A percentile compares a stretch with the other conserved stretches of the same genome.
phyloP scores from a whole-genome alignment of 306 rosid species.

The Prunus armeniaca region DNA sequence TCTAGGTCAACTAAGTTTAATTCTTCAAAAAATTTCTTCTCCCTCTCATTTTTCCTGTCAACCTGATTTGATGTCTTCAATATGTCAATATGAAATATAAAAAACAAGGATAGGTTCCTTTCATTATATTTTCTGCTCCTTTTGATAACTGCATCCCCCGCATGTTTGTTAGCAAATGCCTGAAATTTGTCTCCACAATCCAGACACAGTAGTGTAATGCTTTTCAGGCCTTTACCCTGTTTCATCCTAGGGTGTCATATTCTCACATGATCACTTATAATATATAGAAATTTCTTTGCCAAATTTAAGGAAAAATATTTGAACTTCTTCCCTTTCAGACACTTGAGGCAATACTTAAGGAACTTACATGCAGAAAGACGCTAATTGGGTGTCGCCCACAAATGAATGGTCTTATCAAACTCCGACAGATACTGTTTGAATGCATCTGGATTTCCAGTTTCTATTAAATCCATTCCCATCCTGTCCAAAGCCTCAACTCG shows the following conservation, averaged over 20 bases:
- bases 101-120: conserved; percentile 15
- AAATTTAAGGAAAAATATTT: not conserved
- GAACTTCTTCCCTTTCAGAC: not conserved
- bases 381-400: conserved; percentile 86
- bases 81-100: too few relatives aligned
- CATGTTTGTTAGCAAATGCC: too few relatives aligned
- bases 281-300: not conserved
- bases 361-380: conserved; percentile 90
- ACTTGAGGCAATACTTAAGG: conserved; percentile 5
- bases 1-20: not conserved
- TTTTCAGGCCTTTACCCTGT: not conserved
- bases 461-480: too few relatives aligned
- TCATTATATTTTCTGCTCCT: not conserved
- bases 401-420: too few relatives aligned
- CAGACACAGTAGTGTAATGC: not conserved
- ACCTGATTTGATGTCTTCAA: too few relatives aligned
- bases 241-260: too few relatives aligned
- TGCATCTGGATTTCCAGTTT: too few relatives aligned
- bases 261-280: not conserved
- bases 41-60: too few relatives aligned
- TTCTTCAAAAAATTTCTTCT: too few relatives aligned
- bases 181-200: not conserved
- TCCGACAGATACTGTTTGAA: too few relatives aligned
- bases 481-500: too few relatives aligned
- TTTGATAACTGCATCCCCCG: not conserved